Percentiles rank a stretch among this genome's conserved stretches.
Conservation (phyloP, 306 rosid species). For the Cucurbita ficifolia region DNA sequence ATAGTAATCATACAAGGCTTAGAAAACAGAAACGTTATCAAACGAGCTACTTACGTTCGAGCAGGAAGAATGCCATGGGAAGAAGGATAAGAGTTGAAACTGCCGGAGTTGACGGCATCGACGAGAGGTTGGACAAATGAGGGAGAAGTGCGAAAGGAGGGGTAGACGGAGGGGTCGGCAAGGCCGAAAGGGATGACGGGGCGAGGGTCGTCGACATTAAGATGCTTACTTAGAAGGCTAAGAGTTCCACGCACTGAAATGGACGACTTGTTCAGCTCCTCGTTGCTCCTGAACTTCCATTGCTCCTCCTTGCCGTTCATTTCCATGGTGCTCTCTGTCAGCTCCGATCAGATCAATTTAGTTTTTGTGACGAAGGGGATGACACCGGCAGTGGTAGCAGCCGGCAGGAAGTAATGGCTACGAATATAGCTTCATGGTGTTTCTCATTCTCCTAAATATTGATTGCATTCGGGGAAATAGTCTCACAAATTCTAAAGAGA, state of each 20-base stretch:
- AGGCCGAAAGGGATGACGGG: constrained; percentile 23
- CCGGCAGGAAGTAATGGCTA: neutral
- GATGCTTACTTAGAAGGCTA: constrained; percentile 12
- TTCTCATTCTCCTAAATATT: too few species aligned
- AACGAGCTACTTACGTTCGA: constrained; percentile 18
- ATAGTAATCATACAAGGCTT: too few species aligned
- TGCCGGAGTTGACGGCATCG: constrained; percentile 18
- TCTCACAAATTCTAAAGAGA: too few species aligned
- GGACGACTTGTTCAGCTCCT: constrained; percentile 21
- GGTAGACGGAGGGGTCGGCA: constrained; percentile 38
- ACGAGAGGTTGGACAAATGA: constrained; percentile 19
- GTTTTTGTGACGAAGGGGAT: too few species aligned
- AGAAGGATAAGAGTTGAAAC: constrained; percentile 42
- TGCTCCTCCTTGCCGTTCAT: neutral
- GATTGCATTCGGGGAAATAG: too few species aligned
- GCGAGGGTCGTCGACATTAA: constrained; percentile 13
- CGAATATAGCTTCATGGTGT: too few species aligned
- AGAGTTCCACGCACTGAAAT: constrained; percentile 33
- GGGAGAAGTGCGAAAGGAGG: constrained; percentile 17
- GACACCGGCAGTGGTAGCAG: too few species aligned
- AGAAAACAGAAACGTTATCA: too few species aligned
- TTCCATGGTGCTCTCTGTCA: neutral
- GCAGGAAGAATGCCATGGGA: constrained; percentile 26
- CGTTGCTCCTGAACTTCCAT: constrained; percentile 40
- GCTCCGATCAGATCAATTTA: too few species aligned